These are phyloP conservation scores for Hamamelis virginiana DNA, from an alignment of 164 flowering plant genomes.

Conservation along the genomic window DNA sequence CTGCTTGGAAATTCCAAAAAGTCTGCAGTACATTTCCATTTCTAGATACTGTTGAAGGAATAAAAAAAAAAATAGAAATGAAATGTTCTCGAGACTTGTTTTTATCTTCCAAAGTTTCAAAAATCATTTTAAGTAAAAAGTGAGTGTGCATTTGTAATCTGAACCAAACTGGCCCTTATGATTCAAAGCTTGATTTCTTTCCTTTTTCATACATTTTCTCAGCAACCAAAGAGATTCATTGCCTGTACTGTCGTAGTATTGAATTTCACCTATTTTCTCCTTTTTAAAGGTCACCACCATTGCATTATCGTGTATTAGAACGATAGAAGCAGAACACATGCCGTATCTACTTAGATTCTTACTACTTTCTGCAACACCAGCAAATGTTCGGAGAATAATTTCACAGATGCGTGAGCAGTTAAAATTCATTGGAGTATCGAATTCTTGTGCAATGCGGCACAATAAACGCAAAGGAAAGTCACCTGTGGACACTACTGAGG, in stretches of 20 bases:
- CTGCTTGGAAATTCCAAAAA: too few species aligned
- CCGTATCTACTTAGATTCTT: constrained; percentile 74
- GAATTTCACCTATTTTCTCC: neutral
- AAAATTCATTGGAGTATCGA: constrained; percentile 50
- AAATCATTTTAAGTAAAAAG: too few species aligned
- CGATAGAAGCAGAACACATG: constrained; percentile 63
- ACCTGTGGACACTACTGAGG: constrained; percentile 43
- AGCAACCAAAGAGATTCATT: neutral
- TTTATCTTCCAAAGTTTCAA: too few species aligned
- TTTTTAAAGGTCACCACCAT: constrained; percentile 56
- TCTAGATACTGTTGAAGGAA: too few species aligned
- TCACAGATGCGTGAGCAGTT: constrained; percentile 66
- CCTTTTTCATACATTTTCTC: constrained; percentile 1
- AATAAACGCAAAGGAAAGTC: constrained; percentile 68
- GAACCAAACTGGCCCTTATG: neutral
- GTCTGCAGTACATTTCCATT: too few species aligned
- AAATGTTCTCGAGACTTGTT: too few species aligned
- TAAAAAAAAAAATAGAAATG: too few species aligned
- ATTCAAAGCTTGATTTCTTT: neutral
- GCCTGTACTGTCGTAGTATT: neutral
- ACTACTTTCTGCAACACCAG: constrained; percentile 61
- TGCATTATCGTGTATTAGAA: constrained; percentile 74
- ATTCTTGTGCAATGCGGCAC: constrained; percentile 26
- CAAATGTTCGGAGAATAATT: constrained; percentile 62
- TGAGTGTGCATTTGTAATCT: too few species aligned